Percentiles rank a stretch among this genome's conserved stretches.
These are phyloP conservation scores for Aspergillus costaricaensis DNA, from an alignment of 2,329 filamentous ascomycete species.

Conservation along the genomic window DNA sequence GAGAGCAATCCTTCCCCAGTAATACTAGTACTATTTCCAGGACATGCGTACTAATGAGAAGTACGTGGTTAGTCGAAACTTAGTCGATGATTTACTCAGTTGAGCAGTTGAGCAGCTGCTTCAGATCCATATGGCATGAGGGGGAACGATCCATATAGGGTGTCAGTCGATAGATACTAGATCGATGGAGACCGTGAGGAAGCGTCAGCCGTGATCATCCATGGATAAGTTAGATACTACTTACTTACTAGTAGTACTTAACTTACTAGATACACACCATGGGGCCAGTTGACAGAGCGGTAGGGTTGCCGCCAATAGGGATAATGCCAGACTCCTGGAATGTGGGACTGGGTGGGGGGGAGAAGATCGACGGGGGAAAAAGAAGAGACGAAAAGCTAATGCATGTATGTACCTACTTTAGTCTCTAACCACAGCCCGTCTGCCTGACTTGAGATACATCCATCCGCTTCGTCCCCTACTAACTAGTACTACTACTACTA, in stretches of 20 bases:
- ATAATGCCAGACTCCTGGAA: slow-evolving; percentile 17
- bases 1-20: not conserved
- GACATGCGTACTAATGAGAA: not conserved
- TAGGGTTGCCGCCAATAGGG: slow-evolving; percentile 17
- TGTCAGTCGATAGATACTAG: not conserved
- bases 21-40: no score
- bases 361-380: slow-evolving; percentile 1
- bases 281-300: slow-evolving; percentile 1
- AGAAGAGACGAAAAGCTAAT: slow-evolving; percentile 3
- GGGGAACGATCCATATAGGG: not conserved
- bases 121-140: not conserved
- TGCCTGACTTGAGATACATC: slow-evolving; percentile 14
- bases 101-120: not conserved
- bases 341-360: slow-evolving; percentile 1
- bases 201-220: not conserved
- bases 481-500: not conserved
- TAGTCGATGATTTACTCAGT: not conserved
- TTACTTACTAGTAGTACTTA: no score
- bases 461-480: not conserved
- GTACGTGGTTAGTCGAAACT: no score
- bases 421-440: not conserved
- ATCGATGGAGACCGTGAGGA: not conserved
- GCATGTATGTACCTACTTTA: slow-evolving; percentile 16
- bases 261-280: not conserved
- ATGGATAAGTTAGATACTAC: not conserved